Evolutionary conservation across 2,329 filamentous ascomycete species (phyloP).

Genomic region (Lasiodiplodia gonubiensis): DNA sequence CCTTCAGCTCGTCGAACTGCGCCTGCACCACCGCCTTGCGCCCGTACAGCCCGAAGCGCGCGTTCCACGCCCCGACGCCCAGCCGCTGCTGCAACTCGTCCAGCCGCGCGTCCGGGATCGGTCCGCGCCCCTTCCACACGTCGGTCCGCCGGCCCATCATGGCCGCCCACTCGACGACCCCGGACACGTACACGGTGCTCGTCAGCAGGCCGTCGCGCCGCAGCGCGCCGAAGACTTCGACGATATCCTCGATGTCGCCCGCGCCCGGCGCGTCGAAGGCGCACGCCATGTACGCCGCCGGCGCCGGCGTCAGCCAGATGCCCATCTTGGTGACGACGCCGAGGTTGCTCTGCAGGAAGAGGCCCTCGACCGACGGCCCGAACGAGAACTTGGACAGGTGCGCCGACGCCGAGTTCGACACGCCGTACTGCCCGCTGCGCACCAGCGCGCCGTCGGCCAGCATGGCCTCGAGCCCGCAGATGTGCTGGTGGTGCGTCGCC

Average conservation of each 20-base stretch:
- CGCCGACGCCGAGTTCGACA: constrained; percentile 37
- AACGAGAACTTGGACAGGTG: constrained; percentile 45
- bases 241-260: constrained; percentile 55
- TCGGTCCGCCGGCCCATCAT: constrained; percentile 46
- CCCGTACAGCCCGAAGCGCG: constrained; percentile 50
- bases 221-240: constrained; percentile 57
- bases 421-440: constrained; percentile 49
- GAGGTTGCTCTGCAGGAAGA: constrained; percentile 45
- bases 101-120: constrained; percentile 48
- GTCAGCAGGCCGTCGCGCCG: constrained; percentile 48
- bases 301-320: constrained; percentile 60
- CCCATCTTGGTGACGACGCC: constrained; percentile 57
- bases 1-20: constrained; percentile 44
- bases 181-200: constrained; percentile 51
- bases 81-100: constrained; percentile 50
- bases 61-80: constrained; percentile 53
- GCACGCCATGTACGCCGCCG: constrained; percentile 54
- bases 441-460: constrained; percentile 47
- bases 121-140: constrained; percentile 37
- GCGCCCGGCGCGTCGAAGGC: constrained; percentile 55
- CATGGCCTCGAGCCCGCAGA: constrained; percentile 53
- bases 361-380: constrained; percentile 45
- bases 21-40: constrained; percentile 35
- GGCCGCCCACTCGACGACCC: constrained; percentile 50
- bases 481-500: constrained; percentile 53